These are phyloP conservation scores for Salix brachista DNA, from an alignment of 345 rosid species.

Conservation along the genomic window DNA sequence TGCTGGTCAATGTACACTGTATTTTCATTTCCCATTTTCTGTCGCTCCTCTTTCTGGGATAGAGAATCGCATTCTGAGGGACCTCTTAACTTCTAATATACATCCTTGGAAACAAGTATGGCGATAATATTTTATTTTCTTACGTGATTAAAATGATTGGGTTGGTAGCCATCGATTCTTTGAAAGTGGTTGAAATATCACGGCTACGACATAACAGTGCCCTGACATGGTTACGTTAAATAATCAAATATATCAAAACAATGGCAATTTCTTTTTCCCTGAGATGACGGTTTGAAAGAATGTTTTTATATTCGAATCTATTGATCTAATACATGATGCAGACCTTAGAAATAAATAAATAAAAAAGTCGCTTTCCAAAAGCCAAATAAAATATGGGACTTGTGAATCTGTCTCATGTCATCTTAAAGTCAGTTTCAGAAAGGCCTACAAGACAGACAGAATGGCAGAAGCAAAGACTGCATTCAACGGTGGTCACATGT, in stretches of 20 bases:
- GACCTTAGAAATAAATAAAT: no score
- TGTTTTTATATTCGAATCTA: neutral
- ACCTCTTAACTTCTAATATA: neutral
- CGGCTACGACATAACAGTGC: neutral
- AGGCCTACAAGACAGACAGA: neutral
- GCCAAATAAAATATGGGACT: no score
- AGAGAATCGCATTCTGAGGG: neutral
- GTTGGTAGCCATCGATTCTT: neutral
- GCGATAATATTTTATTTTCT: neutral
- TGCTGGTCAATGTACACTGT: neutral
- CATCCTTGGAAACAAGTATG: neutral
- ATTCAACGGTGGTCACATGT: constrained; percentile 69
- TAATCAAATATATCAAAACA: neutral
- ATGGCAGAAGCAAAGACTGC: constrained; percentile 57
- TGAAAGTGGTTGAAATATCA: neutral
- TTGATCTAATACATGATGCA: no score
- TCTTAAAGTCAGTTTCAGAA: no score
- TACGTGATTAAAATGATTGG: neutral
- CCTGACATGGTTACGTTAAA: neutral
- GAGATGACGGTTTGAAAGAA: neutral
- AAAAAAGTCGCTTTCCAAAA: no score
- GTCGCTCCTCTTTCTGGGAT: neutral
- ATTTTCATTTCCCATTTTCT: neutral
- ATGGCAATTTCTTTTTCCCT: neutral
- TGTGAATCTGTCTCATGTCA: no score